Base-by-base conservation (phyloP, 495 filamentous ascomycete species). In the Trichoderma gamsii region DNA sequence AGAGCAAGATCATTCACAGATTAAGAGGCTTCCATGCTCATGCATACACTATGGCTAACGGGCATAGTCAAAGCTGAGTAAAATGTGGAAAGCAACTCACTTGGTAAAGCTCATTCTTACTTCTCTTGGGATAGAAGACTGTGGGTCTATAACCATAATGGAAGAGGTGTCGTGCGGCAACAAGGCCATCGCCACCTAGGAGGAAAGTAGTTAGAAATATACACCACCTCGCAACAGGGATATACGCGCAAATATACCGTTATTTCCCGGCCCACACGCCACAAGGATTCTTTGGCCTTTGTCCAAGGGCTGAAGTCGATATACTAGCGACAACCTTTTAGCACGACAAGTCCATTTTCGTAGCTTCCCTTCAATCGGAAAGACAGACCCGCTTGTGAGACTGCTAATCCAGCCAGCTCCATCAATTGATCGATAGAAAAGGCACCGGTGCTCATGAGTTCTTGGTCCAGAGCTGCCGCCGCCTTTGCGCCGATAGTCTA, bases 361-460 rank as follows among this genome's bases (percentile, higher is more conserved):
- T 46, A 46, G n/a, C 49, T 52, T 15, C 25, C 25, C 23, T 9
- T 61, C 11, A 66, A 25, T 43, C 21, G 8, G 25, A 21, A 49
- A 15, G 25, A 73, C 80, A 59, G 72, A 94, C 93, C 89, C 63
- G 90, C 93, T 84, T 99, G 93, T 6, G 94, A 92, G 3, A 99
- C 95, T 2, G 93, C 92, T 1, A 97, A 82, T 0, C 95, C 95
- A 41, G 95, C 95, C 3, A 99, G 81, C 75, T 99, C 95, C 95
- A 99, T 99, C 66, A 99, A 81, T 76, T 99, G 95, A 77, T 98
- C 95, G 51, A 99, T 83, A 3, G 92, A 96, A 81, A 93, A 99
- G 25, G 90, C 95, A 4, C 96, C 93, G 23, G 86, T 82, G 76
- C 87, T 90, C 95, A 98, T 98, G 52, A 99, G 87, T 72, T 99